These are phyloP conservation scores for Fusarium brevicatenulatum DNA, from an alignment of 2,329 filamentous ascomycete species.

Conservation along the genomic window DNA sequence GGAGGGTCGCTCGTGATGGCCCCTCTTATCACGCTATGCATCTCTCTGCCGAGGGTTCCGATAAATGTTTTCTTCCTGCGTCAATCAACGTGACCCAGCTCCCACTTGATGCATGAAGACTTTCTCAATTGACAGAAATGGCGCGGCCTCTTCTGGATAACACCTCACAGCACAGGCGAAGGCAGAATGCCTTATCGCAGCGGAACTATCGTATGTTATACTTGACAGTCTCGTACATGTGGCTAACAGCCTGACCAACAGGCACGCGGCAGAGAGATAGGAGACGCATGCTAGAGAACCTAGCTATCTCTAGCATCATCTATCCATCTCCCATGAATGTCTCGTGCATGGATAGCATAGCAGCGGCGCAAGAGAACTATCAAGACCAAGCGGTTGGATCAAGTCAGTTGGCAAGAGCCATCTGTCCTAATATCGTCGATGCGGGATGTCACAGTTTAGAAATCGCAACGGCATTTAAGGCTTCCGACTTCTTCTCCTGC, in stretches of 20 bases:
- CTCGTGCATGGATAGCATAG: background rate
- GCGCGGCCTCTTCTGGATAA: rapidly evolving
- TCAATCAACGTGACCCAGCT: background rate
- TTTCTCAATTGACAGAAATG: background rate
- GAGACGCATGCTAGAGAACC: background rate
- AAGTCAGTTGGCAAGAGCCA: background rate
- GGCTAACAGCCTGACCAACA: background rate
- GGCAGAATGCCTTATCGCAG: background rate
- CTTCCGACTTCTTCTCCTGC: background rate
- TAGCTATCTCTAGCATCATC: background rate
- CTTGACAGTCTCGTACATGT: background rate
- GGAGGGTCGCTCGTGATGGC: background rate
- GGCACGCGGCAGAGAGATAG: background rate
- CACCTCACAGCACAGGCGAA: background rate
- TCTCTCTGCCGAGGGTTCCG: background rate
- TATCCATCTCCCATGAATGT: background rate
- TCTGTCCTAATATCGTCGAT: background rate
- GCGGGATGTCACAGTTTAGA: background rate
- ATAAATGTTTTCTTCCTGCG: background rate
- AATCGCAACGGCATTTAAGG: background rate
- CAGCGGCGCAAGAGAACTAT: background rate
- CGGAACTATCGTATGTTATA: background rate
- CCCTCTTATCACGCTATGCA: background rate
- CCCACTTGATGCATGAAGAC: background rate
- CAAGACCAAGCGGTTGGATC: rapidly evolving